phyloP scores from a whole-genome alignment of 371 early-diverging fungal species.

The Actinomucor elegans region DNA sequence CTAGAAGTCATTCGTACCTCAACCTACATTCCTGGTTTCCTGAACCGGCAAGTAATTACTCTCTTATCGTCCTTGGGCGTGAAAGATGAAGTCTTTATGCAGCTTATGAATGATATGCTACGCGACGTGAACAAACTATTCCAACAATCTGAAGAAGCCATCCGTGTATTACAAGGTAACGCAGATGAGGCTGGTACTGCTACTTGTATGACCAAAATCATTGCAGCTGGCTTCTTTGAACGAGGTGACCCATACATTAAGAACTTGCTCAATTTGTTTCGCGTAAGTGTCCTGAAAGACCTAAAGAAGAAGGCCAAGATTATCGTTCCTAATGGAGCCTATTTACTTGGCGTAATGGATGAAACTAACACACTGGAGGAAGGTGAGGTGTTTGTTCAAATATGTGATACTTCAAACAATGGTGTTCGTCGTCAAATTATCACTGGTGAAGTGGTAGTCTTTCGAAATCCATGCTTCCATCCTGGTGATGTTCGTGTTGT shows the following conservation, averaged over 20 bases:
- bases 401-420: slow-evolving; percentile 25
- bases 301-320: slow-evolving; percentile 73
- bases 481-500: slow-evolving; percentile 83
- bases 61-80: slow-evolving; percentile 68
- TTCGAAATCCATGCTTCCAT: slow-evolving; percentile 78
- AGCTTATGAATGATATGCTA: slow-evolving; percentile 49
- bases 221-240: slow-evolving; percentile 60
- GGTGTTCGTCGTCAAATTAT: slow-evolving; percentile 28
- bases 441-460: slow-evolving; percentile 53
- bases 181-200: slow-evolving; percentile 60
- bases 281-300: slow-evolving; percentile 57
- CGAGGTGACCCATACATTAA: slow-evolving; percentile 56
- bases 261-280: slow-evolving; percentile 56
- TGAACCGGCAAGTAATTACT: slow-evolving; percentile 77
- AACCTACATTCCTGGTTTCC: slow-evolving; percentile 55
- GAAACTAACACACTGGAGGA: slow-evolving; percentile 68
- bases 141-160: slow-evolving; percentile 42
- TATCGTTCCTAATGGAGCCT: slow-evolving; percentile 63
- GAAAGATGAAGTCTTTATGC: slow-evolving; percentile 52
- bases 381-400: slow-evolving; percentile 70
- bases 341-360: slow-evolving; percentile 79
- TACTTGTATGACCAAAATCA: slow-evolving; percentile 48
- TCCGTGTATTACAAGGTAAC: slow-evolving; percentile 46
- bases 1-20: slow-evolving; percentile 68
- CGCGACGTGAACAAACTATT: slow-evolving; percentile 46